Evolutionary conservation across 2,329 filamentous ascomycete genomes (phyloP).

Genomic region (Incumbomyces delicatus): DNA sequence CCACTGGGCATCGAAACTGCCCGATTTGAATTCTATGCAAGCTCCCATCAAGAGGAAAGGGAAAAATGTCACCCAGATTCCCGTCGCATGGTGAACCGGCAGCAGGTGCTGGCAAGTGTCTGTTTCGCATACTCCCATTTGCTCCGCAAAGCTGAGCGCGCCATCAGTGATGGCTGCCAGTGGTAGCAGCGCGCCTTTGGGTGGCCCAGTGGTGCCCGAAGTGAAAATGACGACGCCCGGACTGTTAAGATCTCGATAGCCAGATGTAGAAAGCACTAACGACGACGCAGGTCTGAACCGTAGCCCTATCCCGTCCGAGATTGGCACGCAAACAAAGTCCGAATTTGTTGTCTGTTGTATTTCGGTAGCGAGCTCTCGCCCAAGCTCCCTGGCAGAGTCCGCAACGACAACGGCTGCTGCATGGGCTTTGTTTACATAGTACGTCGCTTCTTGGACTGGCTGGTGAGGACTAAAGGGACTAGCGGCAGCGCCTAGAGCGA

Average conservation of each 20-base stretch:
- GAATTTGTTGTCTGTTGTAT: constrained; percentile 15
- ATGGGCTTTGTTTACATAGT: constrained; percentile 23
- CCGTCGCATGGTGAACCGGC: constrained; percentile 26
- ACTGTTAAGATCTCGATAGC: constrained; percentile 23
- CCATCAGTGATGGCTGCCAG: constrained; percentile 22
- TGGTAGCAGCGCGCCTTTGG: constrained; percentile 20
- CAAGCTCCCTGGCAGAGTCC: constrained; percentile 14
- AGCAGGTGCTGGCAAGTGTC: constrained; percentile 28
- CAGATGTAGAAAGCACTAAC: constrained; percentile 23
- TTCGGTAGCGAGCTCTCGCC: constrained; percentile 13
- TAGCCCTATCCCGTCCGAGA: constrained; percentile 18
- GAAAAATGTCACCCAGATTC: constrained; percentile 26
- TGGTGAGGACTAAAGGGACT: constrained; percentile 26
- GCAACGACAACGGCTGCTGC: constrained; percentile 18
- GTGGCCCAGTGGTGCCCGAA: constrained; percentile 22
- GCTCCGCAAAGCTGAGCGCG: constrained; percentile 15
- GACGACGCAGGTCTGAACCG: constrained; percentile 2
- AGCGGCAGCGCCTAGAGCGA: constrained; percentile 27
- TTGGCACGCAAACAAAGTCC: constrained; percentile 20
- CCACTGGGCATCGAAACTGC: constrained; percentile 29
- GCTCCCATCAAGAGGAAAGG: constrained; percentile 30
- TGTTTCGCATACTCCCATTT: constrained; percentile 22
- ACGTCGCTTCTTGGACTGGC: constrained; percentile 26
- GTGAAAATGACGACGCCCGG: constrained; percentile 25
- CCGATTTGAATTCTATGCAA: constrained; percentile 35